Conservation (phyloP, 192 early-diverging fungal species). For the Mortierella claussenii region DNA sequence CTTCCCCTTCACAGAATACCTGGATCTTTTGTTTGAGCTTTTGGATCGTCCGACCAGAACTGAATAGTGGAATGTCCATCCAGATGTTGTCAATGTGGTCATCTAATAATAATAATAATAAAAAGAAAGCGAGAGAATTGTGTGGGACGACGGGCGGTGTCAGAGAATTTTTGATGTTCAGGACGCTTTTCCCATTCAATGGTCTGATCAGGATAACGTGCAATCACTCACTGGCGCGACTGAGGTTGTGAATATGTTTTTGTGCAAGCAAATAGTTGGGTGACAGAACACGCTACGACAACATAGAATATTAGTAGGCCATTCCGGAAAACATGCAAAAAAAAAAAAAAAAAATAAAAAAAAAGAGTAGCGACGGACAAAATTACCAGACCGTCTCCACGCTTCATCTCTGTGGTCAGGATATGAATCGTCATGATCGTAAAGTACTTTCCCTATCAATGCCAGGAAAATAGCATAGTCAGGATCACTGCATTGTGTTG, state of each 20-base stretch:
- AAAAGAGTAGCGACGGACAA: neutral
- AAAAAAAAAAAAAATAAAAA: too few relatives aligned
- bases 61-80: constrained; percentile 48
- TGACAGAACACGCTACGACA: constrained; percentile 17
- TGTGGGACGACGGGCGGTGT: too few relatives aligned
- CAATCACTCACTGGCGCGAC: constrained; percentile 21
- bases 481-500: too few relatives aligned
- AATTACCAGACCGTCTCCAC: constrained; percentile 41
- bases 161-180: too few relatives aligned
- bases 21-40: constrained; percentile 38
- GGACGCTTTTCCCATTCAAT: too few relatives aligned
- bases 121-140: neutral
- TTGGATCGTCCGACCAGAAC: constrained; percentile 28
- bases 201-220: neutral
- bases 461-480: too few relatives aligned
- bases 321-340: too few relatives aligned
- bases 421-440: constrained; percentile 35
- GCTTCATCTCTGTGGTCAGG: constrained; percentile 40
- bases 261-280: constrained; percentile 32
- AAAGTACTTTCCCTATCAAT: constrained; percentile 32
- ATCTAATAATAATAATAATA: constrained; percentile 7
- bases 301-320: neutral
- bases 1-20: constrained; percentile 30
- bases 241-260: constrained; percentile 34
- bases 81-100: constrained; percentile 37